A percentile compares a stretch with the other conserved stretches of the same genome.
These are phyloP conservation scores for Echites panduratus DNA, from an alignment of 257 asterid genomes.

Conservation along the genomic window DNA sequence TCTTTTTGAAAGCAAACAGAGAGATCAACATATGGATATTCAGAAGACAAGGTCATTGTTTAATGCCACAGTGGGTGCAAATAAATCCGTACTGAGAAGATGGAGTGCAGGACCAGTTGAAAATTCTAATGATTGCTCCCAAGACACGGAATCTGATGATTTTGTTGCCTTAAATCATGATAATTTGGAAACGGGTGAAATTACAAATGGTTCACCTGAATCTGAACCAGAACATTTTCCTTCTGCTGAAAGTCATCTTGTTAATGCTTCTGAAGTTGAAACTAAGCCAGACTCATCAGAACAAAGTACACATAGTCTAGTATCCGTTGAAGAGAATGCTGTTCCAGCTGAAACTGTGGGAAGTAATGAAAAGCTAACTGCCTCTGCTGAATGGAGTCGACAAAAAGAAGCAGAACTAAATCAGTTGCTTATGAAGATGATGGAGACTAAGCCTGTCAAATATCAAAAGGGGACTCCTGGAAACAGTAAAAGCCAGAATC, in stretches of 20 bases:
- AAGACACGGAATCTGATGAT: constrained; percentile 33
- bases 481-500: constrained; percentile 48
- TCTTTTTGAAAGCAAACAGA: constrained; percentile 92
- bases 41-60: constrained; percentile 49
- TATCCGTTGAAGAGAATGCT: constrained; percentile 34
- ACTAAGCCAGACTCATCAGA: constrained; percentile 29
- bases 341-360: constrained; percentile 32
- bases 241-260: constrained; percentile 21
- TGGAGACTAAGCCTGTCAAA: constrained; percentile 76
- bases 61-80: constrained; percentile 50
- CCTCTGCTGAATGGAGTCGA: constrained; percentile 84
- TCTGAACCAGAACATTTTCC: constrained; percentile 28
- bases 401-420: constrained; percentile 89
- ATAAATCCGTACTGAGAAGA: constrained; percentile 82
- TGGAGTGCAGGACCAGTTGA: constrained; percentile 89
- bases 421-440: constrained; percentile 80
- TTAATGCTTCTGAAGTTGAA: constrained; percentile 33
- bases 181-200: constrained; percentile 29
- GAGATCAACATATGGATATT: constrained; percentile 50
- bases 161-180: constrained; percentile 28
- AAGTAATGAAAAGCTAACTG: constrained; percentile 35
- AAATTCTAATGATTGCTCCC: constrained; percentile 31
- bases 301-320: constrained; percentile 27
- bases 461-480: constrained; percentile 34
- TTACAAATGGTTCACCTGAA: constrained; percentile 24